Evolutionary conservation across 495 filamentous ascomycete genomes (phyloP).

Genomic region (Annulohypoxylon nitens): DNA sequence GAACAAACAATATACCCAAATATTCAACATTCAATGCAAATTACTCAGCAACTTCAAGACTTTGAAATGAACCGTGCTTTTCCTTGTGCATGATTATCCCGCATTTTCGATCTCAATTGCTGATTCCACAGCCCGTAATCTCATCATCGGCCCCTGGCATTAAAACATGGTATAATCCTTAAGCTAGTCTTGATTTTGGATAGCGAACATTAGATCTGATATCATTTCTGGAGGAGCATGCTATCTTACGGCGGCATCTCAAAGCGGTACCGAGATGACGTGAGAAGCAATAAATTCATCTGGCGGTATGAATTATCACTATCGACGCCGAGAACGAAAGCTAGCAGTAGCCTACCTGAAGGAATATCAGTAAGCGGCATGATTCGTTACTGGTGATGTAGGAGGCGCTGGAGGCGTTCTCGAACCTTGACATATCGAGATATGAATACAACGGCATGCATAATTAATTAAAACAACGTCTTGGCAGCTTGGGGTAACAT

Average conservation of each 20-base stretch:
- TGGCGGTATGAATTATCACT: constrained; percentile 4
- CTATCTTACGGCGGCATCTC: neutral
- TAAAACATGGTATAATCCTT: constrained; percentile 2
- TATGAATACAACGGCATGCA: neutral
- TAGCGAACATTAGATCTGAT: neutral
- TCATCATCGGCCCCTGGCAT: neutral
- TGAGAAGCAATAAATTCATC: constrained; percentile 9
- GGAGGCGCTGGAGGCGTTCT: constrained; percentile 7
- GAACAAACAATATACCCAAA: constrained; percentile 9
- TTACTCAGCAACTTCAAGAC: neutral
- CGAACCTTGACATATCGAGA: constrained; percentile 8
- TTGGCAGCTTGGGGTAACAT: constrained; percentile 1
- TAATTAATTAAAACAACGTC: neutral
- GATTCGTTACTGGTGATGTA: constrained; percentile 2
- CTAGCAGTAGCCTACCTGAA: neutral
- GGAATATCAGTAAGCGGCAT: constrained; percentile 9
- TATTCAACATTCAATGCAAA: constrained; percentile 7
- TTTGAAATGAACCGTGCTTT: neutral
- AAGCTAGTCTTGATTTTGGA: neutral
- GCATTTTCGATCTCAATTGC: neutral
- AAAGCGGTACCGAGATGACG: constrained; percentile 18
- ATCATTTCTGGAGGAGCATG: constrained; percentile 5
- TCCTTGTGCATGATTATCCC: neutral
- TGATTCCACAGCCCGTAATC: neutral
- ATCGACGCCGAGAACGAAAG: constrained; percentile 3